A percentile compares a stretch with the other conserved stretches of the same genome.
phyloP scores from a whole-genome alignment of 2,329 filamentous ascomycete genomes.

The Aspergillus sp. region DNA sequence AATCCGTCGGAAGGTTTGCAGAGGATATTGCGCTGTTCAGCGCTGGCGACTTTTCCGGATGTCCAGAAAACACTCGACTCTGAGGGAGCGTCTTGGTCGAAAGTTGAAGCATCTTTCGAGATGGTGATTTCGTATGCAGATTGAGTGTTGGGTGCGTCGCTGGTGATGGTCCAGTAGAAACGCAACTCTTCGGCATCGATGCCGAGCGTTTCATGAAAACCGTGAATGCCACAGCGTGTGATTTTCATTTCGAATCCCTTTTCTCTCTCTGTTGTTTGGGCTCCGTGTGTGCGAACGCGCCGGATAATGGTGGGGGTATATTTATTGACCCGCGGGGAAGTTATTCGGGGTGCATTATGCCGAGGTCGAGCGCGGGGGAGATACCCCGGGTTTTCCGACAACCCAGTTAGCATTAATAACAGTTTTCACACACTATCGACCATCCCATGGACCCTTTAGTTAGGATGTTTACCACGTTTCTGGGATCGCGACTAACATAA shows the following conservation, averaged over 20 bases:
- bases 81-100: background rate
- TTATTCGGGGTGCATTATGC: too few species aligned
- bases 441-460: too few species aligned
- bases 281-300: too few species aligned
- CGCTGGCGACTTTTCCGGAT: constrained; percentile 19
- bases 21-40: constrained; percentile 23
- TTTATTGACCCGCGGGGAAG: too few species aligned
- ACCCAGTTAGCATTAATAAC: too few species aligned
- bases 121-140: constrained; percentile 18
- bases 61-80: constrained; percentile 13
- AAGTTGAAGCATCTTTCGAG: background rate
- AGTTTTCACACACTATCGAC: too few species aligned
- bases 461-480: too few species aligned
- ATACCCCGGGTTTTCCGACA: too few species aligned
- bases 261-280: too few species aligned
- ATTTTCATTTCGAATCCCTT: constrained; percentile 11
- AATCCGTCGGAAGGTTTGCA: constrained; percentile 20
- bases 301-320: too few species aligned
- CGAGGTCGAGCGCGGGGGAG: too few species aligned
- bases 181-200: constrained; percentile 22
- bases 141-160: constrained; percentile 8
- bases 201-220: constrained; percentile 24
- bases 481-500: too few species aligned
- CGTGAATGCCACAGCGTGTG: constrained; percentile 24
- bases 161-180: constrained; percentile 21